These are phyloP conservation scores for Monilinia aucupariae DNA, from an alignment of 2,329 filamentous ascomycete genomes.

Conservation along the genomic window DNA sequence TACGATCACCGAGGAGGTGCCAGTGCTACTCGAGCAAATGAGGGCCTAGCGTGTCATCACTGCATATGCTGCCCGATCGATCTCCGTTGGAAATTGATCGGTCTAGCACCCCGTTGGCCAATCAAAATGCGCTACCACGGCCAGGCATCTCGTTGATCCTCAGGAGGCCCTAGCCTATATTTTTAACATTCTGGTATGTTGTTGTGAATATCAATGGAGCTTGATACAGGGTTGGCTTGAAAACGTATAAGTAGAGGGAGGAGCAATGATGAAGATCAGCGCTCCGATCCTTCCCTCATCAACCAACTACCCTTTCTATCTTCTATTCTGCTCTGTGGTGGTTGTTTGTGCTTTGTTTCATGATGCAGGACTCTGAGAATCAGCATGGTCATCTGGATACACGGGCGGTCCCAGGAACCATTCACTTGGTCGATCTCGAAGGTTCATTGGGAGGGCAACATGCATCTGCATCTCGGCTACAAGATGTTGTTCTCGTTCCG, in stretches of 20 bases:
- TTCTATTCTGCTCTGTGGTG: background rate
- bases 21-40: background rate
- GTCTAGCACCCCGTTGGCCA: too few species aligned
- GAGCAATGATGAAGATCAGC: background rate
- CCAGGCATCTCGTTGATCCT: too few species aligned
- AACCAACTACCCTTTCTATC: too few species aligned
- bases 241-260: too few species aligned
- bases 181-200: too few species aligned
- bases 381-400: constrained; percentile 20
- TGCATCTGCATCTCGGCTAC: constrained; percentile 24
- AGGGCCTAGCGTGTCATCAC: background rate
- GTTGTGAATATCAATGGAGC: too few species aligned
- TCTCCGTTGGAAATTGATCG: too few species aligned
- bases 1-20: background rate
- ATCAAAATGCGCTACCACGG: too few species aligned
- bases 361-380: constrained; percentile 14
- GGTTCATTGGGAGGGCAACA: constrained; percentile 26
- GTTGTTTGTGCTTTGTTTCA: background rate
- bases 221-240: too few species aligned
- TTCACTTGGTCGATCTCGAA: constrained; percentile 34
- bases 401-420: constrained; percentile 30
- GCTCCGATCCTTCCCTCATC: background rate
- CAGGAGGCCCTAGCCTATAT: too few species aligned
- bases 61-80: background rate
- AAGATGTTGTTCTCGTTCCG: constrained; percentile 35